phyloP scores from a whole-genome alignment of 208 protist species.

The Entamoeba nuttalli region DNA sequence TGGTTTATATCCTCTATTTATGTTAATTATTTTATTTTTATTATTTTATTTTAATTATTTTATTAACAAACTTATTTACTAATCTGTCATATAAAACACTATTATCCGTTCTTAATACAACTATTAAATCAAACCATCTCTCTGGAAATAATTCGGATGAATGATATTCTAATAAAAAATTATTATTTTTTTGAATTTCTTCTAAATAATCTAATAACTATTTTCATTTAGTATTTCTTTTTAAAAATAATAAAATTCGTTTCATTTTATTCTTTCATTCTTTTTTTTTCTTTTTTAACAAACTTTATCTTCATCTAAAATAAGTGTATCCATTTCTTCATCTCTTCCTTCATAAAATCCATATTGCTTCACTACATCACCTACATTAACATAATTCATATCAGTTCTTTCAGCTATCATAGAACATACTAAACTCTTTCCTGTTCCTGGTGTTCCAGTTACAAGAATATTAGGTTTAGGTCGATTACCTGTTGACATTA shows the following conservation, averaged over 20 bases:
- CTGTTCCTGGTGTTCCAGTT: conserved; percentile 18
- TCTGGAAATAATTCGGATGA: conserved; percentile 9
- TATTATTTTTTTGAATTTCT: not conserved
- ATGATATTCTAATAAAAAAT: conserved; percentile 19
- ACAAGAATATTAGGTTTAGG: conserved; percentile 20
- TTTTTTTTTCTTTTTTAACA: not conserved
- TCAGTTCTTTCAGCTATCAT: not conserved
- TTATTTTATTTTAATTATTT: not conserved
- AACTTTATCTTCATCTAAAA: not conserved
- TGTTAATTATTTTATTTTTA: not conserved
- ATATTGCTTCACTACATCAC: not conserved
- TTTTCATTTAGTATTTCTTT: not conserved
- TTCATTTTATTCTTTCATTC: not conserved
- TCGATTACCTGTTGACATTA: not conserved
- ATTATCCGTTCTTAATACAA: conserved; percentile 20
- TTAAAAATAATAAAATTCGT: too few species aligned
- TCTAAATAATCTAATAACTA: not conserved
- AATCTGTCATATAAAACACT: conserved; percentile 16
- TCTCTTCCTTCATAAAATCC: not conserved
- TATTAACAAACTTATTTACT: not conserved
- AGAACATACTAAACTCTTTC: conserved; percentile 10
- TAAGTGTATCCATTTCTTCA: not conserved
- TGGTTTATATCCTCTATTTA: conserved; percentile 5
- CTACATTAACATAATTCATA: conserved; percentile 20
- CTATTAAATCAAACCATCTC: conserved; percentile 21